phyloP scores from a whole-genome alignment of 2,329 filamentous ascomycete species.

The Pseudohalonectria lignicola region DNA sequence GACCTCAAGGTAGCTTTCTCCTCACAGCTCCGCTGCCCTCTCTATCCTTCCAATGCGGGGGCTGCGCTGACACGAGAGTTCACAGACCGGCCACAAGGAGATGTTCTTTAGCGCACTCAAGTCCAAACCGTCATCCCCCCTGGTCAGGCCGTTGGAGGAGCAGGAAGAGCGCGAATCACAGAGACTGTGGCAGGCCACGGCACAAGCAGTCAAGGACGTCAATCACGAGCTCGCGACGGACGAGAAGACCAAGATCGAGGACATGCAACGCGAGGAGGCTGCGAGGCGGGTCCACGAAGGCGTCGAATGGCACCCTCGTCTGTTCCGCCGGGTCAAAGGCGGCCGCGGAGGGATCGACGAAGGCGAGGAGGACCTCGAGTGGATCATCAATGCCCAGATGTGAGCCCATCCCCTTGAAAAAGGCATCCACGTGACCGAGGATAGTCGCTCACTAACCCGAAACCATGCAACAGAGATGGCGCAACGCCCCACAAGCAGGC shows the following conservation, averaged over 20 bases:
- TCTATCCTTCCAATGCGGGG: no score
- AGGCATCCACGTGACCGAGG: constrained; percentile 6
- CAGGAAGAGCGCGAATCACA: constrained; percentile 89
- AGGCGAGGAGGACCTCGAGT: constrained; percentile 83
- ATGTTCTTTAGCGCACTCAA: constrained; percentile 79
- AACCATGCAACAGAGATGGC: constrained; percentile 36
- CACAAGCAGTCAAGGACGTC: constrained; percentile 67
- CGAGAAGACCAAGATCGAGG: constrained; percentile 94
- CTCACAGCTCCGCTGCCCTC: background rate
- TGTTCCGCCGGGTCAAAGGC: constrained; percentile 68
- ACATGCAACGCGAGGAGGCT: constrained; percentile 82
- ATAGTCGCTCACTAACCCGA: background rate
- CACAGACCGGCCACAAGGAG: constrained; percentile 86
- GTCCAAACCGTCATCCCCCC: constrained; percentile 65
- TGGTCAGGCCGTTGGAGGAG: constrained; percentile 67
- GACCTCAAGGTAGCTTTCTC: constrained; percentile 55
- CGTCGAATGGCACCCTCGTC: constrained; percentile 75
- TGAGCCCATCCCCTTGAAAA: constrained; percentile 30
- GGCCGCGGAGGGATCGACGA: constrained; percentile 63
- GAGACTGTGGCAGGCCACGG: constrained; percentile 72
- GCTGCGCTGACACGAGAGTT: no score
- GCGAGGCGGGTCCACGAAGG: constrained; percentile 67
- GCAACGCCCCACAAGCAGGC: constrained; percentile 57
- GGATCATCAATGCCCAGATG: constrained; percentile 86
- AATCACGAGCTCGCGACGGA: constrained; percentile 87